Evolutionary conservation across 179 eudicot species (phyloP), one percentile per base, ranked within the genome.

Genomic region (Spinacia oleracea): DNA sequence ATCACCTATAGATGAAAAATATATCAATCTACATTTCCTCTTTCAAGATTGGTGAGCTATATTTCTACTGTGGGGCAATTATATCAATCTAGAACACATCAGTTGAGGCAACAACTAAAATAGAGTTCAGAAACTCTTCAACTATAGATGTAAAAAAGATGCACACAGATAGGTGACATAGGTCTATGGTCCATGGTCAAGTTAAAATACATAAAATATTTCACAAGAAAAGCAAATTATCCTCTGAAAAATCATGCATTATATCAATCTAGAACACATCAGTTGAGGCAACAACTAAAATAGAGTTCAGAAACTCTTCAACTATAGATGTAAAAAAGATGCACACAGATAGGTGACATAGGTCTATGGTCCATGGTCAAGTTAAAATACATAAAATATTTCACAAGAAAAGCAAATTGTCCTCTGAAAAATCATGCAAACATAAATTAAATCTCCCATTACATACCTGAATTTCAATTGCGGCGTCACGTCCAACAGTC

Each of bases 401-500:
- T 42, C 16, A n/a, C 63, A 67, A 23, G 23, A 16, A 51, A 42
- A 62, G 20, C 16, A 18, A 48, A 34, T 35, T 34, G 23, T 50
- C 25, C 32, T 25, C 21, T 11, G 70, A 16, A 77, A 2, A 23
- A 31, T 14, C 25, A 12, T 72, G 15, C 29, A 46, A 40, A 55
- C 6, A 14, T 11, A 20, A 74, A 56, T 9, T 7, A 25, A 42
- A 16, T 21, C 46, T 67, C 14, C 31, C 1, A 80, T 9, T 34
- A 70, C 84, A 75, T 85, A 95, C 98, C 97, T 95, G 98, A 82
- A 95, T 89, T 80, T 95, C 98, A 78, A 95, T 81, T 34, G 97
- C 97, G 84, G 98, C 98, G 84, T 95, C 98, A 80, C 97, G 93
- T 32, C 98, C 90, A 55, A 95, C 89, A 20, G 98, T 95, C 90